phyloP scores from a whole-genome alignment of 495 filamentous ascomycete species.

The Xylaria bambusicola region DNA sequence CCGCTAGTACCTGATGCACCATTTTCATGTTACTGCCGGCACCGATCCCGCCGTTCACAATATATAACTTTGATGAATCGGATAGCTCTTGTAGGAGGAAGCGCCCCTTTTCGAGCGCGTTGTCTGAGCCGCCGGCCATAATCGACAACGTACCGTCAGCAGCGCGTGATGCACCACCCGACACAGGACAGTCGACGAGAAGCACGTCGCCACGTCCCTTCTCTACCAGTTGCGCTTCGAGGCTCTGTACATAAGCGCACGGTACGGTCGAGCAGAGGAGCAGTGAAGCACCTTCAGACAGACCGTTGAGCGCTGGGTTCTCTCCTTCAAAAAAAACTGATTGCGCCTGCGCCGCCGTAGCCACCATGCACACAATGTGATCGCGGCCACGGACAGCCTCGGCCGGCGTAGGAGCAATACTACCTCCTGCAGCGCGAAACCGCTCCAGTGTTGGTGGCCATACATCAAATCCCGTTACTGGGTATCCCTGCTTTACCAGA shows the following conservation, averaged over 20 bases:
- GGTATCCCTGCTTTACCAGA: slow-evolving; percentile 67
- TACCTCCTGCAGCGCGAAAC: slow-evolving; percentile 67
- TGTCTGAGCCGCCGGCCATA: slow-evolving; percentile 68
- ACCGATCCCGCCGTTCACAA: slow-evolving; percentile 72
- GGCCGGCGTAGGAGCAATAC: slow-evolving; percentile 59
- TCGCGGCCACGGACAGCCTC: slow-evolving; percentile 62
- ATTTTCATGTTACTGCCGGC: slow-evolving; percentile 88
- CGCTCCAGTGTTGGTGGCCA: slow-evolving; percentile 70
- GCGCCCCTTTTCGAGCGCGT: slow-evolving; percentile 58
- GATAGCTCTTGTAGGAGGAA: slow-evolving; percentile 65
- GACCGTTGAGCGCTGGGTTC: slow-evolving; percentile 55
- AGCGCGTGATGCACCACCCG: slow-evolving; percentile 72
- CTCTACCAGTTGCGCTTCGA: slow-evolving; percentile 56
- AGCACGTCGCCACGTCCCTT: slow-evolving; percentile 62
- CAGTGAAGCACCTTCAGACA: slow-evolving; percentile 62
- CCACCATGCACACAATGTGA: slow-evolving; percentile 78
- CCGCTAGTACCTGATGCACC: slow-evolving; percentile 80
- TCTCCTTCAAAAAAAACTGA: slow-evolving; percentile 63
- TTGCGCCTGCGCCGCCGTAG: slow-evolving; percentile 69
- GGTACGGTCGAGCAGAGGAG: slow-evolving; percentile 77
- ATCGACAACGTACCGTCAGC: slow-evolving; percentile 78
- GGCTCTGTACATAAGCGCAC: slow-evolving; percentile 62
- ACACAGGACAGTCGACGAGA: slow-evolving; percentile 75
- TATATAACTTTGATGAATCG: slow-evolving; percentile 64
- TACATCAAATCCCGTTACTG: slow-evolving; percentile 75